Base-by-base conservation (phyloP, 2,329 filamentous ascomycete genomes). In the Xylariales sp. region DNA sequence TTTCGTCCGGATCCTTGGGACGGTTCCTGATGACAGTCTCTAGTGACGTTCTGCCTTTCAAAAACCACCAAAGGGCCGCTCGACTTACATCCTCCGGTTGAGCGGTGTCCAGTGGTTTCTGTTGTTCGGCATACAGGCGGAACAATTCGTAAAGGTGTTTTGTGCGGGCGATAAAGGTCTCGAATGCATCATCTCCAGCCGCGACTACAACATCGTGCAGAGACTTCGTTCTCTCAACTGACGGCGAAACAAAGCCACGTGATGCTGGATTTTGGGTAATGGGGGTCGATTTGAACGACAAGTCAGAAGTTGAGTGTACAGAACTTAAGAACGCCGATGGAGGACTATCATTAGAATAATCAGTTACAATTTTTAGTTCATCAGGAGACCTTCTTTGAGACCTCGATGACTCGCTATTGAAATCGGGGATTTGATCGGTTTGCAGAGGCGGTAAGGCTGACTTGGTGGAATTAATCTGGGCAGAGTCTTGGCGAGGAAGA, bases 11-110 rank as follows among this genome's bases (percentile, higher is more conserved):
- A 49, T 80, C 83, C 43, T 83, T 80, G 36, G 90, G 85, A 6
- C 88, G 86, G 60, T 88, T 89, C 68, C 93, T 86, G 54, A 97
- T 89, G 46, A 90, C 84, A 12, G 82, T 80, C 78, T 97, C 94
- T 59, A 97, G 84, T 9, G 90, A 89, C 75, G 90, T 88, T 69
- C 94, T 90, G 23, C 94, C 94, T 72, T 89, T 91, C 53, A 97
- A 77, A 75, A 97, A 97, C 94, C 94, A 97, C 94, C 94, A 97
- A 0, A 93, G 83, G 3, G 89, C 90, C 30, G 90, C 90, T 65
- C 92, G 87, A 9, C 91, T 84, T 82, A 94, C 91, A 67, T 93
- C 88, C 54, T 86, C 83, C 0, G 91, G 84, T 0, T 88, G 83
- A 58, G 88, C 90, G 36, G 86, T 84, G 63, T 87, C 84, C 4